Evolutionary conservation across 2,329 filamentous ascomycete genomes (phyloP).

Genomic region (Reticulascus tulasneorum): DNA sequence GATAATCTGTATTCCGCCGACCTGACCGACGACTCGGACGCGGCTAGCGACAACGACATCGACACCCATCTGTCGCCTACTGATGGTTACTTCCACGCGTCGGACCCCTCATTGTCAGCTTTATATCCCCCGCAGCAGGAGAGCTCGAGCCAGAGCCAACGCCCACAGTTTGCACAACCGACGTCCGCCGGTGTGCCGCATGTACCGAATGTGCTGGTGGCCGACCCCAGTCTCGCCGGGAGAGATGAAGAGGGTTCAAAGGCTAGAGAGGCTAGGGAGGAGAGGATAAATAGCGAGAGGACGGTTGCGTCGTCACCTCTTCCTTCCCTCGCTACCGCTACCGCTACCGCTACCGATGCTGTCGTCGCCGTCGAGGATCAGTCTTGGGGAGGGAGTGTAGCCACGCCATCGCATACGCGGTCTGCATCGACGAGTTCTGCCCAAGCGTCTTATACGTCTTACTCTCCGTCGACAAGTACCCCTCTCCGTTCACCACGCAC

Average conservation of each 20-base stretch:
- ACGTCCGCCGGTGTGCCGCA: slow-evolving; percentile 33
- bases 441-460: slow-evolving; percentile 13
- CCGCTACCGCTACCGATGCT: slow-evolving; percentile 4
- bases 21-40: slow-evolving; percentile 9
- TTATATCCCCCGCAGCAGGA: slow-evolving; percentile 18
- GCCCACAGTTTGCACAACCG: slow-evolving; percentile 8
- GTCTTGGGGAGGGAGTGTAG: slow-evolving; percentile 7
- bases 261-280: slow-evolving; percentile 39
- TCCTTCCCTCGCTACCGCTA: slow-evolving; percentile 6
- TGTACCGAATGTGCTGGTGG: slow-evolving; percentile 45
- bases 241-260: slow-evolving; percentile 33
- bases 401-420: slow-evolving; percentile 9
- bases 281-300: slow-evolving; percentile 30
- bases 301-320: too few species aligned
- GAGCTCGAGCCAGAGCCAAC: slow-evolving; percentile 3
- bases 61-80: slow-evolving; percentile 37
- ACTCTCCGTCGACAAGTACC: slow-evolving; percentile 6
- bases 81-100: slow-evolving; percentile 47
- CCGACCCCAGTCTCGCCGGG: slow-evolving; percentile 44
- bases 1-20: slow-evolving; percentile 20
- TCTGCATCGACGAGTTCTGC: slow-evolving; percentile 5
- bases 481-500: slow-evolving; percentile 11
- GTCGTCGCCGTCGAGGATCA: not conserved
- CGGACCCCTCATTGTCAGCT: slow-evolving; percentile 25
- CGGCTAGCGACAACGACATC: slow-evolving; percentile 21